Base-by-base conservation (phyloP, 2,329 filamentous ascomycete species). In the Diplodia seriata region DNA sequence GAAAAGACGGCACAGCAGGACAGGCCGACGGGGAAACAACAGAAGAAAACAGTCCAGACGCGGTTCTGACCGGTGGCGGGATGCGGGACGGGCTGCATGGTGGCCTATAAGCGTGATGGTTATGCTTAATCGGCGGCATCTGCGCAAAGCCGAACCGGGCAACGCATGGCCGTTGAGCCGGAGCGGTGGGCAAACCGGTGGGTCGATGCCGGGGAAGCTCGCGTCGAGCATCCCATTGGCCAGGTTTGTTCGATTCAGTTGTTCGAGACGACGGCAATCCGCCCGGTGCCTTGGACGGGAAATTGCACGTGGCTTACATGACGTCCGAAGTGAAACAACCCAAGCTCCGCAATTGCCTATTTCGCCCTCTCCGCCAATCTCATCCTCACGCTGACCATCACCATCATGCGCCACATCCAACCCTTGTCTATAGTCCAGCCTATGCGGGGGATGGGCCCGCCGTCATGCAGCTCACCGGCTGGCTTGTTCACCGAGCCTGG, bases 281-380 rank as follows among this genome's bases (percentile, higher is more conserved):
- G 59, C 29, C 56, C 59, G 59, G 33, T 62, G 59, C 59, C 59
- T 62, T 62, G 59, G 59, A 62, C 59, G 59, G 59, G 59, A 62
- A 43, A 62, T 62, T 62, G 59, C 59, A 62, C 59, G 59, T 62
- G 59, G 59, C 59, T 50, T 51, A 29, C 15, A 62, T 62, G 59
- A 62, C 59, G 59, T 62, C 59, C n/a, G 18, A 47, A 15, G 18
- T 62, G 43, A 62, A 51, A 62, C 59, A 47, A 14, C 55, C 33
- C 29, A 14, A 29, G 55, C 55, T 51, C 59, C 43, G 26, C 18
- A 51, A 51, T 62, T 47, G 43, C 43, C 43, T 47, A 20, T n/a
- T 9, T 7, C 43, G 12, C 18, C 43, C 49, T 51, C 18, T 36
- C 59, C 31, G 18, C 59, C 59, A 62, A 62, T 62, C 59, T 31